These are phyloP conservation scores for Eucalyptus tenuipes DNA, from an alignment of 345 rosid species.

Conservation along the genomic window DNA sequence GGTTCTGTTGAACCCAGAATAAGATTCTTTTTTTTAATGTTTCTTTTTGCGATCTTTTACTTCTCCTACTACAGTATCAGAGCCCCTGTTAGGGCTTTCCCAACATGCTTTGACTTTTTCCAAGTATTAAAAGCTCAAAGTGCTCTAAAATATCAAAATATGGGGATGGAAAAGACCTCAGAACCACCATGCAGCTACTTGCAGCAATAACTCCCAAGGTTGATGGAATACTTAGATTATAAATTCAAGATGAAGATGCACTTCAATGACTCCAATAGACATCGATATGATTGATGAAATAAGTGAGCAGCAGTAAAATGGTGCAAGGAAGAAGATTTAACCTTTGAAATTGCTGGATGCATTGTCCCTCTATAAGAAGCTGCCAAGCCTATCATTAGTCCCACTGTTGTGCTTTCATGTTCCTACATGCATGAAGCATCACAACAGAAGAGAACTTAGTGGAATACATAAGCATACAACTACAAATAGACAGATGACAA, in stretches of 20 bases:
- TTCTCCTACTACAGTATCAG: neutral
- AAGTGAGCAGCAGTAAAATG: neutral
- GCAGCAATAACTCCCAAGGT: neutral
- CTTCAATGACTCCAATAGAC: neutral
- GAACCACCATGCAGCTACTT: neutral
- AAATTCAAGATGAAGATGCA: neutral
- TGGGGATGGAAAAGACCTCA: neutral
- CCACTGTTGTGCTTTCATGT: slow-evolving; percentile 89
- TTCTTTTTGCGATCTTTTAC: neutral
- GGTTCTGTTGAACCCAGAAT: neutral
- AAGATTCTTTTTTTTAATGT: neutral
- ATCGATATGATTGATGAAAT: neutral
- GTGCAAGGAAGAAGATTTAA: slow-evolving; percentile 1
- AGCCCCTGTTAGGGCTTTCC: neutral
- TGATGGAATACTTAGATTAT: neutral
- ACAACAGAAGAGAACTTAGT: neutral
- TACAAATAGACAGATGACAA: neutral
- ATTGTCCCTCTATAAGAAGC: slow-evolving; percentile 90
- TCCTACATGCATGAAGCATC: slow-evolving; percentile 29
- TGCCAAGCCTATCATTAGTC: slow-evolving; percentile 94
- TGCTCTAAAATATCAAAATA: neutral
- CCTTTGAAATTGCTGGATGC: slow-evolving; percentile 93
- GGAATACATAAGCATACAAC: neutral
- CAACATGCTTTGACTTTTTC: neutral
- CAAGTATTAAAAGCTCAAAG: neutral